Evolutionary conservation across 371 early-diverging fungal species (phyloP), one percentile per base, ranked within the genome.

Genomic region (Rhizopus stolonifer): DNA sequence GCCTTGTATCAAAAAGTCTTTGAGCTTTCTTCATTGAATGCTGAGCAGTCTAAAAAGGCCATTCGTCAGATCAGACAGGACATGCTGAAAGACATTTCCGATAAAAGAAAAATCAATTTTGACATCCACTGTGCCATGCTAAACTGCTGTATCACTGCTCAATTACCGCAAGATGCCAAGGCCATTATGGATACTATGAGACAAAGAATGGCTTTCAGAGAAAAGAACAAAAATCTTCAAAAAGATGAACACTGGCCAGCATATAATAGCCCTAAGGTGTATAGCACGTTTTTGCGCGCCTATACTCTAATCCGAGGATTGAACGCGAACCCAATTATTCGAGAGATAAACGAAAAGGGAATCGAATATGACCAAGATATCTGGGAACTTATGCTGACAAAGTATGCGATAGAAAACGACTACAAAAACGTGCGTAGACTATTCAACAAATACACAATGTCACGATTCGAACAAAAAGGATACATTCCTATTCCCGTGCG

Each of bases 391-490:
- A 26, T 56, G 8, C 14, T 58, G 21, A 51, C 56, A 14, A 52
- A 58, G 21, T 25, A 31, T 21, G 45, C 58, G 9, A 22, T 48
- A 6, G 59, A 50, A 14, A 43, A 19, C 17, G 40, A 60, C 22
- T 19, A 46, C 31, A 34, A 54, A 25, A 46, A 25, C 23, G 31
- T 61, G 31, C 54, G 32, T 69, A 14, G 50, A 22, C 21, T 61
- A 8, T 78, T 78, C 42, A 72, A 70, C 34, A 36, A 60, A 25
- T 78, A 69, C 46, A 70, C 75, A 10, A 74, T 74, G 79, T 33
- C 46, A 43, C 61, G 75, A 9, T 70, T 74, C 39, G 65, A 74
- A 48, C 53, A 62, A 6, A 24, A 49, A 26, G 74, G 70, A 45
- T 61, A 61, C 36, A 65, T 78, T 22, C 73, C 79, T 17, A 67